These are phyloP conservation scores for Aspergillus avenaceus DNA, from an alignment of 495 filamentous ascomycete genomes.

Conservation along the genomic window DNA sequence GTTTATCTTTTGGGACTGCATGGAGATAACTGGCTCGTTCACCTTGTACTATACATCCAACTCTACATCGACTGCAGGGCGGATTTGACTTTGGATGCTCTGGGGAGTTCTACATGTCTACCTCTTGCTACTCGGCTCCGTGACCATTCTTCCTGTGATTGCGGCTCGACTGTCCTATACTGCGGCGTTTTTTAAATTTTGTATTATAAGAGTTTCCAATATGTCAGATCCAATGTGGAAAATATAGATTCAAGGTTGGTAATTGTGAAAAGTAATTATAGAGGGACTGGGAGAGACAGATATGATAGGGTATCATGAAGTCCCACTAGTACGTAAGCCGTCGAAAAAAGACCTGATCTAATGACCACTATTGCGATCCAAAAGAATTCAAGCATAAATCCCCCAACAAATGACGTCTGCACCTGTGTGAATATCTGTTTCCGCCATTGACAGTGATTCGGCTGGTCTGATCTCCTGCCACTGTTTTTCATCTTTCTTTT, in stretches of 20 bases:
- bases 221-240: not conserved
- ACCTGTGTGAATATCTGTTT: not conserved
- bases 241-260: no score
- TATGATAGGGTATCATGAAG: no score
- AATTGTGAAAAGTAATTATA: no score
- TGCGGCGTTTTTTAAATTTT: conserved; percentile 20
- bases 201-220: conserved; percentile 13
- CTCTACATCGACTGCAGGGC: conserved; percentile 18
- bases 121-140: conserved; percentile 1
- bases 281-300: no score
- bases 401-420: not conserved
- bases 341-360: no score
- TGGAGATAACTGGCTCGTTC: conserved; percentile 2
- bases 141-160: not conserved
- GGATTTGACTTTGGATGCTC: not conserved
- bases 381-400: no score
- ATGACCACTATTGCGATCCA: no score
- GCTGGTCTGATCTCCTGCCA: not conserved
- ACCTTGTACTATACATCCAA: conserved; percentile 24
- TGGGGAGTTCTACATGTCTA: not conserved
- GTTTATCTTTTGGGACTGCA: conserved; percentile 3
- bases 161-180: conserved; percentile 5
- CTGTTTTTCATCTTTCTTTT: no score
- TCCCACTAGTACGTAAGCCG: no score
- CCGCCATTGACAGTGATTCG: not conserved